These are phyloP conservation scores for Russula griseocarnosa DNA, from an alignment of 768 basidiomycete species.

Conservation along the genomic window DNA sequence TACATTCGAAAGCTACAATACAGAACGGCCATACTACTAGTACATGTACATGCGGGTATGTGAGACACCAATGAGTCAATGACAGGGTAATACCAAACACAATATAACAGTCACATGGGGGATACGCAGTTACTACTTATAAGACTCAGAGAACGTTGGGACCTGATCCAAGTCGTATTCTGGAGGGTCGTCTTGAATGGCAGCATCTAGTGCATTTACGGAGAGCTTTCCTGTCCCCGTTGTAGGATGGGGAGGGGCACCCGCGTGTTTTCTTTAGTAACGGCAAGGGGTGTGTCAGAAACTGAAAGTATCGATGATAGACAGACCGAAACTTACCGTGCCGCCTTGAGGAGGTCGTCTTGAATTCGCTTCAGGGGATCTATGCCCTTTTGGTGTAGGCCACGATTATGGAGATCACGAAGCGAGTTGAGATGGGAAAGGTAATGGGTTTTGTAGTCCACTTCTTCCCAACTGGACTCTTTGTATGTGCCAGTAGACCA, in stretches of 20 bases:
- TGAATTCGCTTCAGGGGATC: conserved; percentile 4
- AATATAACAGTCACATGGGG: too few relatives aligned
- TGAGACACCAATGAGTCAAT: too few relatives aligned
- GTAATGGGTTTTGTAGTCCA: not conserved
- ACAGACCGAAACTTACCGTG: conserved; percentile 9
- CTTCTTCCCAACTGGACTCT: not conserved
- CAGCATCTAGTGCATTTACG: not conserved
- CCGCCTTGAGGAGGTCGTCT: not conserved
- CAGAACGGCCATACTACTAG: not conserved
- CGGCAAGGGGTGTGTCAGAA: not conserved
- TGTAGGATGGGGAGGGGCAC: not conserved
- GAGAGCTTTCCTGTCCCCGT: not conserved
- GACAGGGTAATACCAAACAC: not conserved
- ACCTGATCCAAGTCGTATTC: not conserved
- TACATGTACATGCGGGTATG: not conserved
- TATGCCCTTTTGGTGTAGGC: not conserved
- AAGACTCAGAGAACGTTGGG: too few relatives aligned
- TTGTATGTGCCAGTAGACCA: conserved; percentile 6
- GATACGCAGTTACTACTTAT: not conserved
- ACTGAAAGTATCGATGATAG: not conserved
- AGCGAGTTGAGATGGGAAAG: conserved; percentile 3
- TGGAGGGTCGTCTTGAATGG: not conserved
- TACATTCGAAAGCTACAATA: not conserved
- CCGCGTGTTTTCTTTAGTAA: conserved; percentile 2
- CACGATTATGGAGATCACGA: not conserved